A percentile compares a stretch with the other conserved stretches of the same genome.
These are phyloP conservation scores for Colletotrichum lentis DNA, from an alignment of 2,329 filamentous ascomycete genomes.

Conservation along the genomic window DNA sequence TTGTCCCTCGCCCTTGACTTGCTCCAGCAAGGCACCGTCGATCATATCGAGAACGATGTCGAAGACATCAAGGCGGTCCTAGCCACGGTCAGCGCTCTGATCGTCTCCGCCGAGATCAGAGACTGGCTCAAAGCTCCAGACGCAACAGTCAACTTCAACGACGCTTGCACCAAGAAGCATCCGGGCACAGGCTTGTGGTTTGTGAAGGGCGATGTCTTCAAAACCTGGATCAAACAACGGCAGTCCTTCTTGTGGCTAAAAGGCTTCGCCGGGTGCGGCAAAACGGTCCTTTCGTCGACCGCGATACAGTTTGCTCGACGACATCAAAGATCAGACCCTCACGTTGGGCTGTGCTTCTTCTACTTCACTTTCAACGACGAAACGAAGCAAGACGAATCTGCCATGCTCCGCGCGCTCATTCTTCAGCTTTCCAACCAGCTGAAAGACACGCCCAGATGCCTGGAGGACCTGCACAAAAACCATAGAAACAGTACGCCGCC, in stretches of 20 bases:
- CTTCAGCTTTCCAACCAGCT: conserved; percentile 45
- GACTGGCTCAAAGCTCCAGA: conserved; percentile 50
- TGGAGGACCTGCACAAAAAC: neutral
- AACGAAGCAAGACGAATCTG: conserved; percentile 44
- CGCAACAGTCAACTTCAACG: conserved; percentile 47
- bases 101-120: conserved; percentile 43
- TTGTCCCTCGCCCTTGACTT: conserved; percentile 46
- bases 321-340: conserved; percentile 38
- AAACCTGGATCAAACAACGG: conserved; percentile 42
- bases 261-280: conserved; percentile 52
- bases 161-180: conserved; percentile 45
- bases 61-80: conserved; percentile 43
- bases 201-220: conserved; percentile 40
- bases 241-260: conserved; percentile 51
- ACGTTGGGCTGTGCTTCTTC: conserved; percentile 48
- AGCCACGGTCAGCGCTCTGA: conserved; percentile 41
- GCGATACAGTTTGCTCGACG: conserved; percentile 45
- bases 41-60: conserved; percentile 42
- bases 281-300: conserved; percentile 51
- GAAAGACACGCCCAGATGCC: neutral
- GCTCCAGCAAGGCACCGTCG: conserved; percentile 44
- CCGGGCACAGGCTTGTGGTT: conserved; percentile 49
- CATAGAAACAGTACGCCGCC: neutral
- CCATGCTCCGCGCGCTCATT: conserved; percentile 47
- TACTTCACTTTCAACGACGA: conserved; percentile 52